Evolutionary conservation across 257 asterid genomes (phyloP), one percentile per base, ranked within the genome.

Genomic region (Scutellaria baicalensis): DNA sequence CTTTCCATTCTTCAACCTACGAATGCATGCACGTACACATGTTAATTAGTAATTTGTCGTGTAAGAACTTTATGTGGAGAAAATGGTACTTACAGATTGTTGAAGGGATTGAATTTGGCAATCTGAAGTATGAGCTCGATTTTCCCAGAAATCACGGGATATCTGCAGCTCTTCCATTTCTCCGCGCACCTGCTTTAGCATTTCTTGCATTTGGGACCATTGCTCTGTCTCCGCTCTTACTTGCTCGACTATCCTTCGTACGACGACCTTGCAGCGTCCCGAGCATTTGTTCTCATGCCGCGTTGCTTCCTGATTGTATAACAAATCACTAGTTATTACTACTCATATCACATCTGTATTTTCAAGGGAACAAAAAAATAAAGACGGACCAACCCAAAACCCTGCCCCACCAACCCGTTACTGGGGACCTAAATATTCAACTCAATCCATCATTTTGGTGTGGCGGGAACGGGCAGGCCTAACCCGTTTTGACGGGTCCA

Each of bases 191-290:
- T 83, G 89, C 66, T 72, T 79, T 45, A 93, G 69, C 99, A 93
- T 93, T 62, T 55, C 89, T 64, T 91, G 99, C 96, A 93, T 93
- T 65, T 93, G 97, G 47, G 97, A 83, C 96, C 96, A 93, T 64
- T 93, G 97, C 71, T 93, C 97, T 4, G 96, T 82, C 83, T 93
- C 99, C 2, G 88, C 89, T 74, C 96, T 86, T 75, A 91, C 96
- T 76, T 93, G 97, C 72, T 91, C 99, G 1, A 91, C 82, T 5
- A 93, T 80, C 70, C 80, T 78, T 5, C 83, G 77, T 47, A 91
- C 81, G 3, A 91, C 35, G 5, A 78, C 86, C 81, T 87, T 93
- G 83, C 99, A 93, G 6, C 87, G 90, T 20, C 99, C 97, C 0
- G 89, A 75, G 81, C 97, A 93, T 73, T 78, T 91, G 50, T 67